Base-by-base conservation (phyloP, 805 yeast genomes). In the Yamadazyma olivae region DNA sequence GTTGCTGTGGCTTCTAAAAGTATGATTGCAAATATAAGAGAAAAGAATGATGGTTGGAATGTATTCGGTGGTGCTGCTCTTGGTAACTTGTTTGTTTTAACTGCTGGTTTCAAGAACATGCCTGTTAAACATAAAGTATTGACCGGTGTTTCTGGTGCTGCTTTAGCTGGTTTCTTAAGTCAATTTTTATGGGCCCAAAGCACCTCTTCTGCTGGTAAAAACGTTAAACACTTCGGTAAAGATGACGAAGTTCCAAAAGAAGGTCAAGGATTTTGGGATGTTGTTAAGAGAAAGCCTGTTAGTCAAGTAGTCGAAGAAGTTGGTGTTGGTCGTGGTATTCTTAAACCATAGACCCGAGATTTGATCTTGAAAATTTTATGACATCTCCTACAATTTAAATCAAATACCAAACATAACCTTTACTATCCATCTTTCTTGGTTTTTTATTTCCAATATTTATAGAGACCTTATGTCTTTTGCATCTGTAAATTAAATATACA, bases 281-380 rank as follows among this genome's bases (percentile, higher is more conserved):
- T 81, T 24, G 77, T 79, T 56, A 76, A 79, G 66, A 81, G 95
- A 70, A 76, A 85, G 53, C 95, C 95, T 13, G 64, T 86, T 46
- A 78, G 88, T 15, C 89, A 84, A 62, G 84, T 95, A 7, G 75
- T 83, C 18, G 82, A 77, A 43, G 81, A 79, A 51, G 69, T 86
- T 48, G 95, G 95, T 45, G 78, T 64, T 46, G 81, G 81, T 36
- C 67, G 81, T 56, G 81, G 81, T 48, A 71, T 75, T 41, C 68
- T 71, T 47, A 65, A 65, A 52, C 57, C 61, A 35, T 63, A 51
- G 39, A 8, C 12, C 24, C 12, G 24, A 12, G n/a, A n/a, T n/a
- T n/a, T n/a, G n/a, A n/a, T n/a, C n/a, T n/a, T n/a, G n/a, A 12
- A 18, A 17, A 27, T 24, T 24, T n/a, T n/a, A n/a, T n/a, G n/a